phyloP scores from a whole-genome alignment of 768 basidiomycete species.

The Kwoniella sp. region DNA sequence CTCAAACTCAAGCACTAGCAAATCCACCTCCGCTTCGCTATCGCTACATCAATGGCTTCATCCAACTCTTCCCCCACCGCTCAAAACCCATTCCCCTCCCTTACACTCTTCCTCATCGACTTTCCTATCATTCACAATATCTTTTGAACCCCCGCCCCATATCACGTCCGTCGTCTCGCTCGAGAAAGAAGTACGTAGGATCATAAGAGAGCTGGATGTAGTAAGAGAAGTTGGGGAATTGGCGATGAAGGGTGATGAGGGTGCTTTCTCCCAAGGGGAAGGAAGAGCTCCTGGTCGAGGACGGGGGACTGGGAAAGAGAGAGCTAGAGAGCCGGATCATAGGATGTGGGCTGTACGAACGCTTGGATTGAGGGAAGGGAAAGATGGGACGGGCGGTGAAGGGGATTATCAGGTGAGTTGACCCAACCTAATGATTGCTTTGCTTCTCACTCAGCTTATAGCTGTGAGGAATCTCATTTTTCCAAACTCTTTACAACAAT shows the following conservation, averaged over 20 bases:
- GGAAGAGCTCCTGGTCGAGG: slow-evolving; percentile 22
- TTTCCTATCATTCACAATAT: slow-evolving; percentile 42
- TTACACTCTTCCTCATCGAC: slow-evolving; percentile 44
- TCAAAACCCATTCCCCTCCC: slow-evolving; percentile 39
- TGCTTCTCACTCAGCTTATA: too few relatives aligned
- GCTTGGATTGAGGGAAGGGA: slow-evolving; percentile 40
- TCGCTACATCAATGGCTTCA: slow-evolving; percentile 48
- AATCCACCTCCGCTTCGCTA: not conserved
- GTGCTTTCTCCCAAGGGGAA: slow-evolving; percentile 45
- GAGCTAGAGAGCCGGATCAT: slow-evolving; percentile 52
- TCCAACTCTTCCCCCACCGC: slow-evolving; percentile 27
- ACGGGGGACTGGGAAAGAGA: slow-evolving; percentile 30
- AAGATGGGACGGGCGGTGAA: slow-evolving; percentile 47
- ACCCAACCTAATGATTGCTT: too few relatives aligned
- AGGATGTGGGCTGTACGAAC: slow-evolving; percentile 48
- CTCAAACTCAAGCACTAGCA: not conserved
- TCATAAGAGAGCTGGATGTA: slow-evolving; percentile 46
- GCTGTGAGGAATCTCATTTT: too few relatives aligned
- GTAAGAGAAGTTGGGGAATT: slow-evolving; percentile 21
- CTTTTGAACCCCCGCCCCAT: slow-evolving; percentile 32
- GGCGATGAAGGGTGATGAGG: slow-evolving; percentile 29
- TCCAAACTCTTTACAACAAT: not conserved
- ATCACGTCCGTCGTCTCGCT: slow-evolving; percentile 28
- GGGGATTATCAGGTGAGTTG: slow-evolving; percentile 51
- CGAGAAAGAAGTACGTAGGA: slow-evolving; percentile 37